A percentile compares a stretch with the other conserved stretches of the same genome.
phyloP scores from a whole-genome alignment of 495 filamentous ascomycete genomes.

The Penicillium psychrofluorescens region DNA sequence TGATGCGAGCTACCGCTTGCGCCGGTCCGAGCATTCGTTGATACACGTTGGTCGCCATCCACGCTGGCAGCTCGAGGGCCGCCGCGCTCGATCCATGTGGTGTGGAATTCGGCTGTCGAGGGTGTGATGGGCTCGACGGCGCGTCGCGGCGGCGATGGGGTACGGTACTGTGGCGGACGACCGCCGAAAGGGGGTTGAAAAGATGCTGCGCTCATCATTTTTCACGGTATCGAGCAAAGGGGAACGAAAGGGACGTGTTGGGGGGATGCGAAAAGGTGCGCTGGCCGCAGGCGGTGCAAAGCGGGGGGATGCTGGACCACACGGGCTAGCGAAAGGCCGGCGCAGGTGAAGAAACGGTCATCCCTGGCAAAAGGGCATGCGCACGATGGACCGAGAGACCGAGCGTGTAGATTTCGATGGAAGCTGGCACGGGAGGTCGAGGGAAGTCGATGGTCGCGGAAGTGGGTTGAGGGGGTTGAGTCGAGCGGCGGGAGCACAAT shows the following conservation, averaged over 20 bases:
- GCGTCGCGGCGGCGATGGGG: conserved; percentile 48
- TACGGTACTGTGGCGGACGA: conserved; percentile 44
- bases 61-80: conserved; percentile 18
- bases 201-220: conserved; percentile 40
- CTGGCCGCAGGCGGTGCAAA: conserved; percentile 40
- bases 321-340: conserved; percentile 43
- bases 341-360: conserved; percentile 36
- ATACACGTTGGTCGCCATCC: conserved; percentile 19
- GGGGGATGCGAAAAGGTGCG: conserved; percentile 23
- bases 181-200: conserved; percentile 33
- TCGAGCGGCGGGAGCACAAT: conserved; percentile 31
- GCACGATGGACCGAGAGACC: conserved; percentile 20
- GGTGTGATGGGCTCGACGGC: conserved; percentile 48
- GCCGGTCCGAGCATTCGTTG: conserved; percentile 12
- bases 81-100: conserved; percentile 27
- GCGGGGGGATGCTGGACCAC: conserved; percentile 39
- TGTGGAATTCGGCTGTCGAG: conserved; percentile 24
- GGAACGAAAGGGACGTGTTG: conserved; percentile 8
- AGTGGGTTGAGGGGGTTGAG: conserved; percentile 27
- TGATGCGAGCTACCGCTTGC: conserved; percentile 20
- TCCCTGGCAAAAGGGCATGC: conserved; percentile 34
- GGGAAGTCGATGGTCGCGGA: conserved; percentile 27
- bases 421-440: conserved; percentile 16
- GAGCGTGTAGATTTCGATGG: conserved; percentile 11
- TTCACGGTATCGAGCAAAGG: conserved; percentile 8